Conservation (phyloP, 768 basidiomycete species). For the Tricholoma matsutake region DNA sequence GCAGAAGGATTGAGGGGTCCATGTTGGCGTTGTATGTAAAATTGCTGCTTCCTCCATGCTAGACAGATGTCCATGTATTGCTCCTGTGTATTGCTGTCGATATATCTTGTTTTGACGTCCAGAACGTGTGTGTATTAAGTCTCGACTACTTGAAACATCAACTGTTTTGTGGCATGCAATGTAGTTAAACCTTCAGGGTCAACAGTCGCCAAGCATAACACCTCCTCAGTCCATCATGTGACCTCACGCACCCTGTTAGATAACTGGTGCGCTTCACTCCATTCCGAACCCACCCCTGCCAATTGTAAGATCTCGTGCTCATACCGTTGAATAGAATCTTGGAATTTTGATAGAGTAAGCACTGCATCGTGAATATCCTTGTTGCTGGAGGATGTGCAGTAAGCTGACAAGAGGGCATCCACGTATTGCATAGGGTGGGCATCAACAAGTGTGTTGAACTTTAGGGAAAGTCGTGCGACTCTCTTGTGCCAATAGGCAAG, state of each 20-base stretch:
- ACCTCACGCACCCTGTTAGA: neutral
- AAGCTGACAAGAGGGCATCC: neutral
- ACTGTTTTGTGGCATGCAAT: neutral
- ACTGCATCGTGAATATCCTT: neutral
- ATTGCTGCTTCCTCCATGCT: neutral
- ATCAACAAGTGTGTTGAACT: neutral
- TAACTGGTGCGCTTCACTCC: neutral
- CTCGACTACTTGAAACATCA: neutral
- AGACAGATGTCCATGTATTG: neutral
- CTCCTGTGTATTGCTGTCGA: too few species aligned
- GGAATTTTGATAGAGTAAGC: neutral
- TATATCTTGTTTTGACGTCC: neutral
- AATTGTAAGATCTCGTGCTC: neutral
- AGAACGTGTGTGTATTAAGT: neutral
- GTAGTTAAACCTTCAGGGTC: neutral
- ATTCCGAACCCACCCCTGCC: neutral
- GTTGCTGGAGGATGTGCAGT: neutral
- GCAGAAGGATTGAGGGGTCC: neutral
- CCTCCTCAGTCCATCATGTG: neutral
- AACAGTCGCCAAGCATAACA: neutral
- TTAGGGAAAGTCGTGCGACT: neutral
- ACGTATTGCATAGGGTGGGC: neutral
- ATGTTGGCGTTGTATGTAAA: neutral
- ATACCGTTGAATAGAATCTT: neutral
- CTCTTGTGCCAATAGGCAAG: neutral